A percentile compares a stretch with the other conserved stretches of the same genome.
phyloP scores from a whole-genome alignment of 108 stramenopile species.

The Nitzschia putrida region DNA sequence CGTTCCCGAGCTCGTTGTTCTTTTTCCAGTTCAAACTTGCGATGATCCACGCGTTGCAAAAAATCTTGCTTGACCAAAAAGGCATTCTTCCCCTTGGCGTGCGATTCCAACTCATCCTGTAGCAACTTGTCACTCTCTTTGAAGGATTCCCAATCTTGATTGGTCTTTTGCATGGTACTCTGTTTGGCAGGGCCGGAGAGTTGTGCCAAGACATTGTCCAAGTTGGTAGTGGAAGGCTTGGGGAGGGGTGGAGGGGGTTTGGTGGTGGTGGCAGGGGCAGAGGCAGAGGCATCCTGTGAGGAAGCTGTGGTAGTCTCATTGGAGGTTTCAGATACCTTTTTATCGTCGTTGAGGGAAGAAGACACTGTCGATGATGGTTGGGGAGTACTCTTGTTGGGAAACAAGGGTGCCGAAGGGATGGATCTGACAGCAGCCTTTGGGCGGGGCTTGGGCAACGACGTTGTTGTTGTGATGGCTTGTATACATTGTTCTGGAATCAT shows the following conservation, averaged over 20 bases:
- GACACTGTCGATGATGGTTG: neutral
- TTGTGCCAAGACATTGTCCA: slow-evolving; percentile 67
- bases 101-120: slow-evolving; percentile 77
- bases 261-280: neutral
- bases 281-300: neutral
- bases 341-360: too few species aligned
- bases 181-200: slow-evolving; percentile 70
- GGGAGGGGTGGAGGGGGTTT: neutral
- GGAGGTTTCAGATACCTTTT: neutral
- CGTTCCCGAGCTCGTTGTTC: slow-evolving; percentile 74
- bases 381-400: neutral
- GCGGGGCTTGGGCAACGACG: neutral
- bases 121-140: slow-evolving; percentile 66
- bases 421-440: neutral
- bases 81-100: slow-evolving; percentile 78
- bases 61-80: slow-evolving; percentile 89
- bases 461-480: neutral
- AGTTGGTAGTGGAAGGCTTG: neutral
- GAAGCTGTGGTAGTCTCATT: neutral
- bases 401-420: neutral
- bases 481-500: neutral
- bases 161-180: slow-evolving; percentile 83
- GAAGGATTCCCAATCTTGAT: slow-evolving; percentile 88
- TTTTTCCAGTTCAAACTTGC: slow-evolving; percentile 81
- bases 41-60: slow-evolving; percentile 76